Evolutionary conservation across 345 rosid species (phyloP), one percentile per base, ranked within the genome.

Genomic region (Salix dunnii): DNA sequence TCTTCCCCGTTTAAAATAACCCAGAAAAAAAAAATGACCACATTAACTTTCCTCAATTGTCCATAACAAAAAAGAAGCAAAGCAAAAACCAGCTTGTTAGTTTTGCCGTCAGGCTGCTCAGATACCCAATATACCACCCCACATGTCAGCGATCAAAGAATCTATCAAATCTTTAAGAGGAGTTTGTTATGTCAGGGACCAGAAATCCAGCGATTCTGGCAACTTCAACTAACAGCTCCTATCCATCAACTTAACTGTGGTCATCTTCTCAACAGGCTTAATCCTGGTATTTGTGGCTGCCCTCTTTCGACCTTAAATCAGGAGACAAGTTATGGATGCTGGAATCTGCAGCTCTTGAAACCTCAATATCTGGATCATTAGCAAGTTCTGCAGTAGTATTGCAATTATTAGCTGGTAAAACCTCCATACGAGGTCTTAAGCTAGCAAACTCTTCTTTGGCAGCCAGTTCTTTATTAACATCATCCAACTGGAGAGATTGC

Each of bases 401-500:
- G 30, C 60, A 61, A 35, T 63, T 42, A 62, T 16, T 74, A 42
- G 48, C 11, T 2, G 81, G 25, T 17, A 36, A 36, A 60, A 61
- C 51, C 25, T 35, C 73, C 46, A 51, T 25, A 33, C n/a, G 43
- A 33, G 35, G 49, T 31, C 40, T 60, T 68, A 77, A 61, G 36
- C 72, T 42, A 40, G 31, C 67, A 38, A 20, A 20, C 4, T 13
- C 20, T 61, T 30, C 48, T 5, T 40, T 68, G 43, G 25, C 35
- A 9, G 69, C 68, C 27, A 65, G n/a, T 63, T 78, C 73, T 70
- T 71, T 74, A 48, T 23, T 71, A n/a, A 49, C 74, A 55, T 28
- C 84, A 33, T 65, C 58, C 73, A 82, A 71, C 28, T 66, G 67
- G 61, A 75, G 73, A 16, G 67, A 27, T 71, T 79, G 79, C 70